phyloP scores from a whole-genome alignment of 2,329 filamentous ascomycete genomes.

The Aspergillus sojae region DNA sequence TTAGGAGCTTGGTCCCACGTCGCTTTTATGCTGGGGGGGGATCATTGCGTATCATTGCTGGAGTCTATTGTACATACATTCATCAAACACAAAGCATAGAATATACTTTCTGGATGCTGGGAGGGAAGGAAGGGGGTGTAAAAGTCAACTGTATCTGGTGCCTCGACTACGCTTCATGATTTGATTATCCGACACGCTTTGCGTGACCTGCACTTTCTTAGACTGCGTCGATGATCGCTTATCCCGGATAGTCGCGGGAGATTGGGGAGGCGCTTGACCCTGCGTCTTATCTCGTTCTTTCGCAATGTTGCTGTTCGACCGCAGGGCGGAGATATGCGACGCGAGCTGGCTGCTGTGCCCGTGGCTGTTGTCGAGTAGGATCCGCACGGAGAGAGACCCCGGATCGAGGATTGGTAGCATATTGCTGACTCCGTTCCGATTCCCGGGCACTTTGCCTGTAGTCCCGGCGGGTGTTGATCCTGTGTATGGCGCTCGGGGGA shows the following conservation, averaged over 20 bases:
- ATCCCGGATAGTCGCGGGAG: background rate
- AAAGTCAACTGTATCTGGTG: background rate
- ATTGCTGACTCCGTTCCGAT: background rate
- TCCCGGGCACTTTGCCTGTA: background rate
- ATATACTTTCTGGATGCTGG: background rate
- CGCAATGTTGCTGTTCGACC: background rate
- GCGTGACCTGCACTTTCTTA: background rate
- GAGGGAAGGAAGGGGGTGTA: background rate
- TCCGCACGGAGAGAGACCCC: conserved; percentile 10
- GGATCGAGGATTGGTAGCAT: conserved; percentile 12
- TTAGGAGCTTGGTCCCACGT: background rate
- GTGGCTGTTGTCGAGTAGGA: conserved; percentile 10
- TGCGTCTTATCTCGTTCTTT: background rate
- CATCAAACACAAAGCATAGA: background rate
- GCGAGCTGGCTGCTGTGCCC: background rate
- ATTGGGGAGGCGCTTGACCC: background rate
- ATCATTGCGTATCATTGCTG: background rate
- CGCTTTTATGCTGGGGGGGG: background rate
- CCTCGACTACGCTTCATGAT: background rate
- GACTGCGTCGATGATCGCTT: background rate
- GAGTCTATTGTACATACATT: background rate
- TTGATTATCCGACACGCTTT: background rate
- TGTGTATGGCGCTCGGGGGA: conserved; percentile 3
- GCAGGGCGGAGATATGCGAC: background rate
- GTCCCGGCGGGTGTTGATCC: background rate